phyloP scores from a whole-genome alignment of 2,329 filamentous ascomycete species.

The Hypoxylon rubiginosum region DNA sequence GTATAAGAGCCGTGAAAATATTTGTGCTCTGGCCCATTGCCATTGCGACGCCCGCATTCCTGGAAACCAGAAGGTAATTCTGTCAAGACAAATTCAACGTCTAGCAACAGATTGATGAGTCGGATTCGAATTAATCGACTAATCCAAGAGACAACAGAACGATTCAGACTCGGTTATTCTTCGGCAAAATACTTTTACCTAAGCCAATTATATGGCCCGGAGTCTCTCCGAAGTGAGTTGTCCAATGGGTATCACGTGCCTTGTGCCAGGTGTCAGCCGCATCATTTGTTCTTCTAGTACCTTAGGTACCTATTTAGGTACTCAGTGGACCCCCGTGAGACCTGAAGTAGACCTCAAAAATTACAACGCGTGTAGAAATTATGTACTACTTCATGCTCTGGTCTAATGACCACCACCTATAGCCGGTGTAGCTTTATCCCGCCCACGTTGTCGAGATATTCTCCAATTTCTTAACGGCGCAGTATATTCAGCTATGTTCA shows the following conservation, averaged over 20 bases:
- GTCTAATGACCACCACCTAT: neutral
- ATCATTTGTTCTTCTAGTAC: neutral
- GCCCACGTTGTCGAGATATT: too few relatives aligned
- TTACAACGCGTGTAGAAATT: neutral
- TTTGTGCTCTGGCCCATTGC: conserved; percentile 36
- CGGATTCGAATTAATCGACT: too few relatives aligned
- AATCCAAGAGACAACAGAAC: too few relatives aligned
- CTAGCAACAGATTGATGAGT: neutral
- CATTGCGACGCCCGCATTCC: neutral
- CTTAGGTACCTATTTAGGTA: neutral
- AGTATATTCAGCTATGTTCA: too few relatives aligned
- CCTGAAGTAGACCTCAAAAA: neutral
- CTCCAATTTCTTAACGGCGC: too few relatives aligned
- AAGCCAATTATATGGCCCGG: conserved; percentile 21
- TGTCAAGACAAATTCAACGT: too few relatives aligned
- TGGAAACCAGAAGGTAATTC: neutral
- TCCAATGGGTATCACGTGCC: conserved; percentile 34
- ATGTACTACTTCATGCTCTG: neutral
- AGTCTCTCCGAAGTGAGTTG: conserved; percentile 20
- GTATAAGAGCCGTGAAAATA: conserved; percentile 71
- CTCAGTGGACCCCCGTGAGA: neutral
- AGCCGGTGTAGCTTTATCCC: neutral
- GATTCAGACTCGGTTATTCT: neutral
- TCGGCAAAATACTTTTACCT: neutral
- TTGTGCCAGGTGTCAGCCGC: neutral